Conservation (phyloP, 495 filamentous ascomycete genomes). For the Penicillium coffeae region DNA sequence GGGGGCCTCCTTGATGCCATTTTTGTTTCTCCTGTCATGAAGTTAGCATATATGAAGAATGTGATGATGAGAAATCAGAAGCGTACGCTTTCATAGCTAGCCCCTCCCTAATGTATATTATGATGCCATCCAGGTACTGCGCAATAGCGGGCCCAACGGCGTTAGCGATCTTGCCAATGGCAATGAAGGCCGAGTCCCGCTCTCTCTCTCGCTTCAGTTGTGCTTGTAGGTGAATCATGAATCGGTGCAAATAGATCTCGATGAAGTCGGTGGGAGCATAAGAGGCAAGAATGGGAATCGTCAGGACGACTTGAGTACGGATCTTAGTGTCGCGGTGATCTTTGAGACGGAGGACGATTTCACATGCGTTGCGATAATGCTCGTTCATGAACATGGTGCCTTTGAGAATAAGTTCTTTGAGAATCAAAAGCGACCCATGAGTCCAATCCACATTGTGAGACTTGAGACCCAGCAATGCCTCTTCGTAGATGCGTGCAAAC, state of each 20-base stretch:
- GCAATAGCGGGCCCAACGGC: constrained; percentile 88
- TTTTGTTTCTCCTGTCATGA: constrained; percentile 51
- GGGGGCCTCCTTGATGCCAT: constrained; percentile 71
- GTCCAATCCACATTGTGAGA: constrained; percentile 75
- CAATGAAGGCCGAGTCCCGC: constrained; percentile 85
- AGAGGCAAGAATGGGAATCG: constrained; percentile 88
- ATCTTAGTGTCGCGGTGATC: constrained; percentile 87
- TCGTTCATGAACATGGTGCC: constrained; percentile 99
- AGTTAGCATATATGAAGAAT: constrained; percentile 16
- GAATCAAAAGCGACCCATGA: constrained; percentile 85
- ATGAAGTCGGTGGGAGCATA: constrained; percentile 88
- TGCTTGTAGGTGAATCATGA: constrained; percentile 92
- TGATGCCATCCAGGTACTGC: constrained; percentile 91
- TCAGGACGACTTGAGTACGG: constrained; percentile 76
- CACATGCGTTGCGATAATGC: constrained; percentile 80
- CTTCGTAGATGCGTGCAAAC: constrained; percentile 83
- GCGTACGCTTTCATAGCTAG: constrained; percentile 66
- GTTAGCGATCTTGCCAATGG: constrained; percentile 94
- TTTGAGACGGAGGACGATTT: constrained; percentile 83
- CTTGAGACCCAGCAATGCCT: constrained; percentile 73
- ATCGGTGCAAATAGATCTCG: constrained; percentile 78
- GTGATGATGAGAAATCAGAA: constrained; percentile 30
- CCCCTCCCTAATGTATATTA: constrained; percentile 87
- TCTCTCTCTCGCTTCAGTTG: constrained; percentile 97
- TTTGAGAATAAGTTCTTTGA: constrained; percentile 85